Evolutionary conservation across 805 yeast species (phyloP).

Genomic region (Candida boidinii): DNA sequence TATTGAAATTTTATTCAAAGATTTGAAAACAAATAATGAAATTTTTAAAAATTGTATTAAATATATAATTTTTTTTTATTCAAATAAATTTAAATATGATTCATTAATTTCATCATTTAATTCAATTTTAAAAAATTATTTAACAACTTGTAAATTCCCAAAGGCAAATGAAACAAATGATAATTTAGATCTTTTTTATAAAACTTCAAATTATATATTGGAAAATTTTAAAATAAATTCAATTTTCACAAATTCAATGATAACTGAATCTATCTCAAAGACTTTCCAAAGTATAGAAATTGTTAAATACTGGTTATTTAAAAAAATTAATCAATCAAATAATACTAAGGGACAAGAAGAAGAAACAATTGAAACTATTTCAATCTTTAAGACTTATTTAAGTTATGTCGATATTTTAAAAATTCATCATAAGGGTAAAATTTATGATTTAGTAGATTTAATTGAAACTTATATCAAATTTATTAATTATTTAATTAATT

Average conservation of each 20-base stretch:
- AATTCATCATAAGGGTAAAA: constrained; percentile 24
- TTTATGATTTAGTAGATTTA: constrained; percentile 27
- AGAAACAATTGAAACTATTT: constrained; percentile 21
- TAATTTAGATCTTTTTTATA: constrained; percentile 25
- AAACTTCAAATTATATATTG: constrained; percentile 13
- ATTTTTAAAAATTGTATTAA: constrained; percentile 6
- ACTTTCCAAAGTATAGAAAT: constrained; percentile 38
- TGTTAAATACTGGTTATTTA: constrained; percentile 26
- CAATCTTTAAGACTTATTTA: constrained; percentile 33
- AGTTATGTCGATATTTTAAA: constrained; percentile 31
- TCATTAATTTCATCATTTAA: constrained; percentile 1
- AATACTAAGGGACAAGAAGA: too few species aligned
- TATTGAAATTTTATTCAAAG: too few species aligned
- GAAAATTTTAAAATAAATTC: constrained; percentile 8
- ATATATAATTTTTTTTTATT: constrained; percentile 12
- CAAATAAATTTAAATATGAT: constrained; percentile 3
- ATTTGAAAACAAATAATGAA: not conserved
- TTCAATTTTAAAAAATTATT: constrained; percentile 8
- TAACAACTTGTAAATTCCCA: constrained; percentile 31
- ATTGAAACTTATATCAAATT: constrained; percentile 15
- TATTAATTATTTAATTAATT: constrained; percentile 7
- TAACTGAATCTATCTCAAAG: constrained; percentile 26
- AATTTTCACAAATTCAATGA: constrained; percentile 15
- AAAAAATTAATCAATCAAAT: constrained; percentile 14
- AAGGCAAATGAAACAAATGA: constrained; percentile 28